Evolutionary conservation across 805 yeast species (phyloP).

Genomic region (Saccharomyces mikatae): DNA sequence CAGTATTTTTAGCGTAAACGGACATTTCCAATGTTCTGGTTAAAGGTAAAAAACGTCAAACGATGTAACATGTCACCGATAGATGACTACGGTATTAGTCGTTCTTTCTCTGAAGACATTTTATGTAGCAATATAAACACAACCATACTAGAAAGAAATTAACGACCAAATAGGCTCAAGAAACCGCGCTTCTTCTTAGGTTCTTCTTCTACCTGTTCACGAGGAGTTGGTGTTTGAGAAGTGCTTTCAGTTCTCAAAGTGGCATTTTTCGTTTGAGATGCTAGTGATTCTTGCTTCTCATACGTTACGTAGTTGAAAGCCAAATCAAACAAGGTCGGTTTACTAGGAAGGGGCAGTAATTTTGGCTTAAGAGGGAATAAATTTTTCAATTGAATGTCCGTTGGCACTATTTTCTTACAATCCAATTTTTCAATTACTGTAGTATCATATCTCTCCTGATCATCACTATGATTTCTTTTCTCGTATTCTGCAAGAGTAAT

Average conservation of each 20-base stretch:
- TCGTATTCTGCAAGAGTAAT: slow-evolving; percentile 32
- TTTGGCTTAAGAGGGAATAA: slow-evolving; percentile 30
- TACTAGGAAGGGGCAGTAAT: slow-evolving; percentile 60
- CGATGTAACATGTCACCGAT: background rate
- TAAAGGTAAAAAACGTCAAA: background rate
- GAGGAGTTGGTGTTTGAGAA: slow-evolving; percentile 10
- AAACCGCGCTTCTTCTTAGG: slow-evolving; percentile 53
- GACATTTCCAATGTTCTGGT: background rate
- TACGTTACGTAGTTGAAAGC: slow-evolving; percentile 76
- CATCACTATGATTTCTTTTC: slow-evolving; percentile 8
- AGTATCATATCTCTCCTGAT: slow-evolving; percentile 6
- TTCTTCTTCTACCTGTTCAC: slow-evolving; percentile 13
- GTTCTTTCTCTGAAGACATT: background rate
- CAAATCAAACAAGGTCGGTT: slow-evolving; percentile 86
- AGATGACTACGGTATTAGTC: background rate
- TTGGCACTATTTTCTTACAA: slow-evolving; percentile 11
- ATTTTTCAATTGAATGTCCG: slow-evolving; percentile 17
- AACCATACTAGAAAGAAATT: background rate
- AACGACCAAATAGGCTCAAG: slow-evolving; percentile 65
- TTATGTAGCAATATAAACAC: background rate
- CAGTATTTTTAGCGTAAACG: background rate
- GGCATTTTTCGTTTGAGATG: slow-evolving; percentile 5
- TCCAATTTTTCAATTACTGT: slow-evolving; percentile 37
- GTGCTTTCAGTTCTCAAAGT: slow-evolving; percentile 5
- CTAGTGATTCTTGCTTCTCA: slow-evolving; percentile 22